Conservation (phyloP, 441 rosid genomes). For the Adansonia rubrostipa region DNA sequence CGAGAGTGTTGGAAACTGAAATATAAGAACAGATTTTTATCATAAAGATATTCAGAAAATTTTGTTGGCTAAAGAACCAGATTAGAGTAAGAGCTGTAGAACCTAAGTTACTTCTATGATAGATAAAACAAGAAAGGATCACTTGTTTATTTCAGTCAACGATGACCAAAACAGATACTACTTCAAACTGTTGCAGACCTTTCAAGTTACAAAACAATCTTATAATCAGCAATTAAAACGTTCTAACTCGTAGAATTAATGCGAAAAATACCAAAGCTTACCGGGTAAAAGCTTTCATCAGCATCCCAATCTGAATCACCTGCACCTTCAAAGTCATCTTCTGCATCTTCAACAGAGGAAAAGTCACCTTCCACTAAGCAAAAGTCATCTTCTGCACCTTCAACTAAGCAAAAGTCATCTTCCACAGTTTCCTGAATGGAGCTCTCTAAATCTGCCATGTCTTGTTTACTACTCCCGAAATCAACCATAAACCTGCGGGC, state of each 20-base stretch:
- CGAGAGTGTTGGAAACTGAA: background rate
- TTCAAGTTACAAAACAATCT: background rate
- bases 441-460: background rate
- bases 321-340: too few species aligned
- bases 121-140: background rate
- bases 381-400: background rate
- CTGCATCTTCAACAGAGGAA: background rate
- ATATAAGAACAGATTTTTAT: background rate
- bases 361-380: background rate
- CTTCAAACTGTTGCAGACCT: background rate
- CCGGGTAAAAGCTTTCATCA: background rate
- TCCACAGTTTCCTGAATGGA: background rate
- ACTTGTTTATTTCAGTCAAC: background rate
- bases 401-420: background rate
- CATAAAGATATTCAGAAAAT: background rate
- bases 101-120: background rate
- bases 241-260: background rate
- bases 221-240: background rate
- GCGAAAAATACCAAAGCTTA: background rate
- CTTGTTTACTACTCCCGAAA: background rate
- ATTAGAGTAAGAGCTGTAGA: background rate
- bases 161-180: background rate
- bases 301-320: background rate
- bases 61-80: too few species aligned
- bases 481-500: conserved; percentile 20